phyloP scores from a whole-genome alignment of 1,284 basidiomycete genomes.

The Puccinia coronata region DNA sequence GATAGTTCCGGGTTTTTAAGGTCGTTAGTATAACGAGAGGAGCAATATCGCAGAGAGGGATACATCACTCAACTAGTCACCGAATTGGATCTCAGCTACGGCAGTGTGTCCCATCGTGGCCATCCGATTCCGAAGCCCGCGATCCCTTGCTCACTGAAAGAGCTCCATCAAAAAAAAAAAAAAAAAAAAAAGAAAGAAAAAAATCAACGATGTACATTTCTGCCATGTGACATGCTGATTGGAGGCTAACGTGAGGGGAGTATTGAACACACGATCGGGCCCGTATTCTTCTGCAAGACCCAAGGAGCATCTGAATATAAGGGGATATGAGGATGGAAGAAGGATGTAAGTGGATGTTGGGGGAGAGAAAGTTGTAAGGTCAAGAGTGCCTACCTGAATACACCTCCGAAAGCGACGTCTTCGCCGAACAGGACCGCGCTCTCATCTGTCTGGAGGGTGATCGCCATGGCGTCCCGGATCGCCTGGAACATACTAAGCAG shows the following conservation, averaged over 20 bases:
- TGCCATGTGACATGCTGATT: not conserved
- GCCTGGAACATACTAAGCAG: constrained; percentile 49
- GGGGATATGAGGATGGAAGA: constrained; percentile 86
- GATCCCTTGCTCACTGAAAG: constrained; percentile 76
- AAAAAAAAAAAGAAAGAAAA: too few relatives aligned
- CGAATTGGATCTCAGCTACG: constrained; percentile 83
- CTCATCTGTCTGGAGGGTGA: constrained; percentile 64
- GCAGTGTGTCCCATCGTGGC: constrained; percentile 91
- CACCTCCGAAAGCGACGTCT: constrained; percentile 67
- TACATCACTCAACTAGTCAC: constrained; percentile 52
- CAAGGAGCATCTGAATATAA: constrained; percentile 60
- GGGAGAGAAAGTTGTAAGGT: not conserved
- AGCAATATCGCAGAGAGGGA: not conserved
- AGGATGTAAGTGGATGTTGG: constrained; percentile 66
- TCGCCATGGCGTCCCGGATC: constrained; percentile 49
- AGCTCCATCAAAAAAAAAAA: too few relatives aligned
- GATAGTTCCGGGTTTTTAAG: not conserved
- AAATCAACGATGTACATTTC: not conserved
- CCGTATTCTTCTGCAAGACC: constrained; percentile 91
- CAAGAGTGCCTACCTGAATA: constrained; percentile 24
- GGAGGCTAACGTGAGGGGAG: constrained; percentile 65
- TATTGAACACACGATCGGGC: constrained; percentile 90
- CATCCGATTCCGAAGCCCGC: constrained; percentile 87
- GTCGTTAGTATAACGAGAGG: not conserved
- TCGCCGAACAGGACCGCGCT: constrained; percentile 87